A percentile compares a stretch with the other conserved stretches of the same genome.
Evolutionary conservation across 257 asterid species (phyloP).

Genomic region (Penstemon newberryi): DNA sequence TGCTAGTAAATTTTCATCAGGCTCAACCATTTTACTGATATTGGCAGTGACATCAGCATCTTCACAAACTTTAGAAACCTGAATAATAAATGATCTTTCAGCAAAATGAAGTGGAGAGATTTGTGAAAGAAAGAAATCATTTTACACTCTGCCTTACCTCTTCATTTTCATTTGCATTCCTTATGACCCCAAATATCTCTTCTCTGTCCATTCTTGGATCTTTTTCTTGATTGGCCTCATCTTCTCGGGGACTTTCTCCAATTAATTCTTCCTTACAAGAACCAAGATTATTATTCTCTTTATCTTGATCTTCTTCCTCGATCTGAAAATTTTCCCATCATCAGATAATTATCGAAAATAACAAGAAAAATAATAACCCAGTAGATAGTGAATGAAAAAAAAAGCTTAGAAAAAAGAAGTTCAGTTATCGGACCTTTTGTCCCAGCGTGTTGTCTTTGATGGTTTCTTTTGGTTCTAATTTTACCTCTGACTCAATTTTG

Average conservation of each 20-base stretch:
- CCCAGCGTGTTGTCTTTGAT: conserved; percentile 21
- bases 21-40: conserved; percentile 19
- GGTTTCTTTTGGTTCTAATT: conserved; percentile 26
- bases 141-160: conserved; percentile 23
- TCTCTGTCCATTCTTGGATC: conserved; percentile 6
- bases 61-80: conserved; percentile 33
- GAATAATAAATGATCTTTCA: conserved; percentile 26
- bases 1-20: conserved; percentile 18
- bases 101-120: conserved; percentile 15
- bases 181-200: conserved; percentile 21
- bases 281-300: conserved; percentile 22
- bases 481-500: conserved; percentile 29
- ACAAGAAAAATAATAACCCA: background rate
- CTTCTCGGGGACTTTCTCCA: conserved; percentile 21
- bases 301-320: conserved; percentile 34
- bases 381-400: conserved; percentile 16
- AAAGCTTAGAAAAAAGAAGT: conserved; percentile 13
- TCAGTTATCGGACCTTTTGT: conserved; percentile 34
- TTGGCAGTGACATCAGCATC: conserved; percentile 24
- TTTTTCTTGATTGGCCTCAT: conserved; percentile 28
- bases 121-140: conserved; percentile 12
- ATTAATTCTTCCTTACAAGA: conserved; percentile 34
- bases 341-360: background rate
- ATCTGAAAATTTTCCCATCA: conserved; percentile 27
- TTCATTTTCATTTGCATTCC: conserved; percentile 19